phyloP scores from a whole-genome alignment of 257 asterid genomes.

The Ajuga chamaepitys region DNA sequence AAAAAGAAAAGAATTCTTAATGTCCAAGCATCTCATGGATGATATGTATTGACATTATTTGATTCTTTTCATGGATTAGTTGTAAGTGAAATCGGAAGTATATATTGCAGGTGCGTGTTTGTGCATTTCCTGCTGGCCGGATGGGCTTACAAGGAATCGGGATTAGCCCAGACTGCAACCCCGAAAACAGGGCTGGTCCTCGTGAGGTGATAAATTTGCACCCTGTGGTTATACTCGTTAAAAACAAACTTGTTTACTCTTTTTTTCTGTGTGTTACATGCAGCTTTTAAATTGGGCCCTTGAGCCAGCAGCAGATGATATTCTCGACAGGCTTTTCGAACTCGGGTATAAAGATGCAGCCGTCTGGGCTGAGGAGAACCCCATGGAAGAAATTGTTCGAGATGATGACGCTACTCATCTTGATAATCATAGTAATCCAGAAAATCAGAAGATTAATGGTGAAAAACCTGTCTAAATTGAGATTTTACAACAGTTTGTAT shows the following conservation, averaged over 20 bases:
- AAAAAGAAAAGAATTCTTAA: no score
- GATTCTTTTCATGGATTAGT: not conserved
- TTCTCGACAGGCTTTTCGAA: conserved; percentile 76
- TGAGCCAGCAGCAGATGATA: conserved; percentile 84
- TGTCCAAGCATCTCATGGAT: no score
- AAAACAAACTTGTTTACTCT: not conserved
- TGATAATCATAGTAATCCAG: conserved; percentile 15
- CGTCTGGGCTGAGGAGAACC: conserved; percentile 75
- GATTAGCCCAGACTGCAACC: conserved; percentile 93
- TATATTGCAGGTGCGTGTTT: conserved; percentile 63
- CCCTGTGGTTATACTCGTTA: not conserved
- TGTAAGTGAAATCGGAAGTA: not conserved
- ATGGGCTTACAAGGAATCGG: conserved; percentile 79
- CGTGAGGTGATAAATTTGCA: conserved; percentile 51
- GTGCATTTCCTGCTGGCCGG: conserved; percentile 84
- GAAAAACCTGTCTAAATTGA: not conserved
- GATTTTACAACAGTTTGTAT: not conserved
- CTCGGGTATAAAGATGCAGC: conserved; percentile 78
- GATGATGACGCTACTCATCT: conserved; percentile 29
- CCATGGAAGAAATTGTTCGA: conserved; percentile 47
- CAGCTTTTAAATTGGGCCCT: conserved; percentile 98
- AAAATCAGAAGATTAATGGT: not conserved
- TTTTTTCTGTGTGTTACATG: not conserved
- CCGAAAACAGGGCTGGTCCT: conserved; percentile 69
- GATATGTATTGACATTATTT: no score